These are phyloP conservation scores for Leptodermis oblonga DNA, from an alignment of 257 asterid genomes.

Conservation along the genomic window DNA sequence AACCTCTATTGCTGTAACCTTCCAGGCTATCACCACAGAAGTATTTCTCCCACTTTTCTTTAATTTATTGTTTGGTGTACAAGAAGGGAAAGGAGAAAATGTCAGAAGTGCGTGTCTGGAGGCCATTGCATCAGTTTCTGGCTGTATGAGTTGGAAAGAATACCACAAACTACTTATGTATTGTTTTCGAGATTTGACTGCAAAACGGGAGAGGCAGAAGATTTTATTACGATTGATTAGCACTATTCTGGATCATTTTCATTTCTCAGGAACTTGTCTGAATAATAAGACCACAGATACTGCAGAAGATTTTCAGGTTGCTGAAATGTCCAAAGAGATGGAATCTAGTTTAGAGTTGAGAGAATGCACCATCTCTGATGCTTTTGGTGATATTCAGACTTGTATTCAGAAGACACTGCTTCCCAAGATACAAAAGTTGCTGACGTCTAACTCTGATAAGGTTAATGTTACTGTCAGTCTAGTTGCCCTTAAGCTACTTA, in stretches of 20 bases:
- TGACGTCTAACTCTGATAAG: constrained; percentile 57
- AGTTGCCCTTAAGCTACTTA: constrained; percentile 80
- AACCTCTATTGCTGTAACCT: constrained; percentile 6
- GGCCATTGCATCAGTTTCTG: constrained; percentile 72
- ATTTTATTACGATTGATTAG: constrained; percentile 61
- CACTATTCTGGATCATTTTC: constrained; percentile 72
- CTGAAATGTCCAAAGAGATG: constrained; percentile 25
- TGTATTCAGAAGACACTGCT: constrained; percentile 52
- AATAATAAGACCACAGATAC: constrained; percentile 33
- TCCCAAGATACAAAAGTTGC: constrained; percentile 76
- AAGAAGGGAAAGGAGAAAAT: constrained; percentile 86
- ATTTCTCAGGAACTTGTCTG: constrained; percentile 43
- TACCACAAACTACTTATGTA: constrained; percentile 54
- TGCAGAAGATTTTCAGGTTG: constrained; percentile 37
- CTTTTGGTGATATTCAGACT: constrained; percentile 38
- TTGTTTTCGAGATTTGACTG: constrained; percentile 71
- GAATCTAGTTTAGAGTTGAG: constrained; percentile 26
- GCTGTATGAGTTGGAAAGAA: constrained; percentile 70
- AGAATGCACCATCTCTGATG: constrained; percentile 23
- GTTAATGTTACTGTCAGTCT: constrained; percentile 68
- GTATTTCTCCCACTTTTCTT: constrained; percentile 79
- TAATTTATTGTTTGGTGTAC: constrained; percentile 62
- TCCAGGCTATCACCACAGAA: constrained; percentile 62
- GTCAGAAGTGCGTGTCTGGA: constrained; percentile 72
- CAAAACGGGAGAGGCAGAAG: constrained; percentile 73